A percentile compares a stretch with the other conserved stretches of the same genome.
Conservation (phyloP, 345 rosid species). For the Gynandropsis gynandra region DNA sequence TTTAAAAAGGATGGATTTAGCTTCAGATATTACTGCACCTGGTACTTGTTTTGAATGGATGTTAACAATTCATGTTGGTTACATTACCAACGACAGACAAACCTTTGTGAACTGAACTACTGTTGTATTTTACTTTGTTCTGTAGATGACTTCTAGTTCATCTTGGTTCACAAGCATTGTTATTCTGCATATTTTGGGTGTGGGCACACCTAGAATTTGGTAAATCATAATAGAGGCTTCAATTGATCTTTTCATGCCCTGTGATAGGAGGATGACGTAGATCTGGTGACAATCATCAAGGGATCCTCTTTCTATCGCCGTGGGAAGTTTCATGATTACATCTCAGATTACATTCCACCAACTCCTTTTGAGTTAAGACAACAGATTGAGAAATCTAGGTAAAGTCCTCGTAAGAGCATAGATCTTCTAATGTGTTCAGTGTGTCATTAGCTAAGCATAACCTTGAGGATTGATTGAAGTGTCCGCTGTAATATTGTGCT, state of each 20-base stretch:
- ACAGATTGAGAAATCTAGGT: constrained; percentile 29
- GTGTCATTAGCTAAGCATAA: too few relatives aligned
- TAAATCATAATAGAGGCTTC: background rate
- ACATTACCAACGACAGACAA: background rate
- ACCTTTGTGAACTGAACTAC: too few relatives aligned
- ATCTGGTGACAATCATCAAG: constrained; percentile 39
- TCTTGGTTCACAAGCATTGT: too few relatives aligned
- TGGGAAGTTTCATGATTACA: constrained; percentile 33
- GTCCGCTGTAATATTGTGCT: too few relatives aligned
- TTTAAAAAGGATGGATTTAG: background rate
- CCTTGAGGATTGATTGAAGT: too few relatives aligned
- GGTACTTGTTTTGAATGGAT: background rate
- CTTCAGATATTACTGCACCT: background rate
- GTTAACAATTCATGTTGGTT: background rate
- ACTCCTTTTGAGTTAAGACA: constrained; percentile 39
- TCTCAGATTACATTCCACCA: constrained; percentile 47
- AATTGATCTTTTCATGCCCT: background rate
- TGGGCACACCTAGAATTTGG: background rate
- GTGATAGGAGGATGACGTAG: constrained; percentile 51
- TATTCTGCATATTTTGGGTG: background rate
- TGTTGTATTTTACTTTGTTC: too few relatives aligned
- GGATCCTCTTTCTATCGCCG: constrained; percentile 45
- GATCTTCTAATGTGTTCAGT: too few relatives aligned
- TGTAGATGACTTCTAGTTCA: too few relatives aligned
- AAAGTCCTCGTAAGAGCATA: constrained; percentile 2